Conservation (phyloP, 768 basidiomycete species). For the Lentinula sp. region DNA sequence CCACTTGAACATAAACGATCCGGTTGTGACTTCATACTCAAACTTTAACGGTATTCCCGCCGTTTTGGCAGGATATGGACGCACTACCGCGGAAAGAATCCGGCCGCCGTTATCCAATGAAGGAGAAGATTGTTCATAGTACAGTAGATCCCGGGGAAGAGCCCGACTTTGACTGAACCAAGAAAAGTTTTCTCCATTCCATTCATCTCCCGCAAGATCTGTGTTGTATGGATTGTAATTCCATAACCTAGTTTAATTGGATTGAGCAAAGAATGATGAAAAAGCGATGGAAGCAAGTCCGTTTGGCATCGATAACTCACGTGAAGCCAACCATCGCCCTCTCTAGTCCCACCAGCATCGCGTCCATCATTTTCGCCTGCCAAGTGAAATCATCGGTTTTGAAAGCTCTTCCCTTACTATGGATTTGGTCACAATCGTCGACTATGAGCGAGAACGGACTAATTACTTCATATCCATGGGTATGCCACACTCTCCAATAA, state of each 20-base stretch:
- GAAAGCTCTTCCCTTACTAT: slow-evolving; percentile 69
- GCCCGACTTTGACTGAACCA: slow-evolving; percentile 75
- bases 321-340: slow-evolving; percentile 75
- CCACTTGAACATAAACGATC: slow-evolving; percentile 65
- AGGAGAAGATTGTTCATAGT: slow-evolving; percentile 53
- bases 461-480: slow-evolving; percentile 97
- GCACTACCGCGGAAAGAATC: slow-evolving; percentile 71
- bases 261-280: not conserved
- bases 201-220: slow-evolving; percentile 74
- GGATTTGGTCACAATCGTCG: not conserved
- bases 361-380: slow-evolving; percentile 94
- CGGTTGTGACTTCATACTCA: slow-evolving; percentile 74
- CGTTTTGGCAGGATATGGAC: slow-evolving; percentile 88
- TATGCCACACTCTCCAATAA: slow-evolving; percentile 91
- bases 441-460: not conserved
- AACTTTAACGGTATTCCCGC: slow-evolving; percentile 76
- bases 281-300: not conserved
- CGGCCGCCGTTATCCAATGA: slow-evolving; percentile 80
- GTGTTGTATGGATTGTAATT: slow-evolving; percentile 89
- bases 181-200: slow-evolving; percentile 98
- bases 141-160: slow-evolving; percentile 47
- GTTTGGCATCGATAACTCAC: slow-evolving; percentile 39
- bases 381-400: slow-evolving; percentile 65
- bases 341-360: slow-evolving; percentile 80
- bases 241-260: slow-evolving; percentile 60